Evolutionary conservation across 1,139 yeast species (phyloP).

Genomic region (Yamadazyma membranifaciens): DNA sequence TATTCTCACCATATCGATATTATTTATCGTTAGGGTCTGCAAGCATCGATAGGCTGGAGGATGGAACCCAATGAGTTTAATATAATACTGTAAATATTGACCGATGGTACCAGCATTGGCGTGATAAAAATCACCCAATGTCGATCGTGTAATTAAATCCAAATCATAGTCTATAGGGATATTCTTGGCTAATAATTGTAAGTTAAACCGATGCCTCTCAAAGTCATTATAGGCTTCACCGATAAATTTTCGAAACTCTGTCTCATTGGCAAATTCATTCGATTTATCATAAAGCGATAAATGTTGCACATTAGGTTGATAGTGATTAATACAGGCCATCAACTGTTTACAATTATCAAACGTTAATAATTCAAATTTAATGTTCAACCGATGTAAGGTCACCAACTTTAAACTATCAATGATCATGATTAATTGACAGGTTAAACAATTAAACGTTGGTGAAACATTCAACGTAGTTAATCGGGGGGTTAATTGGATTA

Average conservation of each 20-base stretch:
- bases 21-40: slow-evolving; percentile 2
- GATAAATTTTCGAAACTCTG: slow-evolving; percentile 8
- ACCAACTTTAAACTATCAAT: slow-evolving; percentile 2
- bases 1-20: not conserved
- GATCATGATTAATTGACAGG: slow-evolving; percentile 14
- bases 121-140: slow-evolving; percentile 5
- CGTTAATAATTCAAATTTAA: slow-evolving; percentile 13
- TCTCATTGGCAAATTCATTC: slow-evolving; percentile 11
- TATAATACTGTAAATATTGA: slow-evolving; percentile 5
- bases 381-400: slow-evolving; percentile 5
- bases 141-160: not conserved
- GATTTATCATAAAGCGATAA: slow-evolving; percentile 15
- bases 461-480: slow-evolving; percentile 7
- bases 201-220: slow-evolving; percentile 10
- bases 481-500: slow-evolving; percentile 3
- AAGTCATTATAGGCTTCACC: slow-evolving; percentile 7
- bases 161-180: slow-evolving; percentile 4
- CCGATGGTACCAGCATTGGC: slow-evolving; percentile 1
- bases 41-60: not conserved
- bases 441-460: slow-evolving; percentile 16
- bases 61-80: slow-evolving; percentile 1
- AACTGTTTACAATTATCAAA: slow-evolving; percentile 9
- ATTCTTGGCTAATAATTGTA: slow-evolving; percentile 7
- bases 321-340: slow-evolving; percentile 2
- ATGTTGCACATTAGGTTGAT: slow-evolving; percentile 8